Percentiles rank a stretch among this genome's conserved stretches.
These are phyloP conservation scores for Auricularia cornea DNA, from an alignment of 768 basidiomycete genomes.

Conservation along the genomic window DNA sequence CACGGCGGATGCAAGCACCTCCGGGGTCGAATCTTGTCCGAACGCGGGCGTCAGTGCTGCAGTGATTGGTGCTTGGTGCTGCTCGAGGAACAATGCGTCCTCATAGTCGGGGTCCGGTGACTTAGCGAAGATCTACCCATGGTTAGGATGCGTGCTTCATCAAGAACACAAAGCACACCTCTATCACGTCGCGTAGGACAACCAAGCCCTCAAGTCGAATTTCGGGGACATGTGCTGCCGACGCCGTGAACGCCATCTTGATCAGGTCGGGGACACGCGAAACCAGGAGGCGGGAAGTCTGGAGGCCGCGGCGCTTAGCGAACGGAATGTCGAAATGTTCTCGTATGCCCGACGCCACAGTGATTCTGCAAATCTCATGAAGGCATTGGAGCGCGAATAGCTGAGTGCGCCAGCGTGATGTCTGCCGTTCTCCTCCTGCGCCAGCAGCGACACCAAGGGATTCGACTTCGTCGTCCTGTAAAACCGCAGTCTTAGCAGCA, in stretches of 20 bases:
- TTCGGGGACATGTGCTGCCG: constrained; percentile 92
- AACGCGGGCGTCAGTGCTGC: constrained; percentile 96
- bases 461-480: constrained; percentile 88
- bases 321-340: constrained; percentile 79
- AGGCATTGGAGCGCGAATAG: constrained; percentile 89
- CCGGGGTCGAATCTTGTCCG: constrained; percentile 89
- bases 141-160: too few species aligned
- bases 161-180: constrained; percentile 41
- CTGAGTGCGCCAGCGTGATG: constrained; percentile 93
- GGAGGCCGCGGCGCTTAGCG: constrained; percentile 53
- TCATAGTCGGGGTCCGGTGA: constrained; percentile 91
- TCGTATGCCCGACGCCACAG: constrained; percentile 58
- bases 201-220: constrained; percentile 86
- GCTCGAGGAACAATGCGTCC: constrained; percentile 83
- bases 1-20: constrained; percentile 87
- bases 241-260: constrained; percentile 96
- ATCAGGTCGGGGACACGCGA: constrained; percentile 88
- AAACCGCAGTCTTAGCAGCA: constrained; percentile 38
- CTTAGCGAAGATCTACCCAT: constrained; percentile 76
- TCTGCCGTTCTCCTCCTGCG: constrained; percentile 34
- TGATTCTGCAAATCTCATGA: constrained; percentile 76
- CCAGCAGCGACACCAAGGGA: constrained; percentile 62
- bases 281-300: constrained; percentile 58
- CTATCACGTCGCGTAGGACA: constrained; percentile 85
- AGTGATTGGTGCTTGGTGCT: constrained; percentile 97